Evolutionary conservation across 768 basidiomycete species (phyloP), one percentile per base, ranked within the genome.

Genomic region (Amyloporia xantha): DNA sequence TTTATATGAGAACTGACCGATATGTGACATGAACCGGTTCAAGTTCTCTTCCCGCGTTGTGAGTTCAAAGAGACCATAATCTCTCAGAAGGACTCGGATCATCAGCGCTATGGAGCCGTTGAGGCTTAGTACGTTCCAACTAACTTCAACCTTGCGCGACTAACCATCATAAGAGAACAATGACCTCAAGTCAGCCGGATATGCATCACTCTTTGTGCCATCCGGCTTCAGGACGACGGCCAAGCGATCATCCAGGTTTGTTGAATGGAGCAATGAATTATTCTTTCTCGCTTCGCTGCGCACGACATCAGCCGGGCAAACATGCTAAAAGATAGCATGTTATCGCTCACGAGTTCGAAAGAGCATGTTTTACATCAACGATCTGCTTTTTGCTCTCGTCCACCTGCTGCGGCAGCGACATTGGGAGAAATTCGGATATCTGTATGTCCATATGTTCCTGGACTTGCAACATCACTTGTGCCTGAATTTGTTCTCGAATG

Each of bases 11-110:
- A 35, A 38, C 45, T 21, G 21, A 76, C 81, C 81, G 48, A 80
- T 75, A 56, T 78, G 74, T 25, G 70, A 62, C 62, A 82, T 69
- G 59, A 84, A 82, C n/a, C 68, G 62, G 52, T 75, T 79, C 41
- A 78, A 61, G 56, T 80, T 79, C 51, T 59, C 65, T 44, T 73
- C 68, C 25, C 69, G 60, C 11, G 66, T 58, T 2, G 71, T 69
- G 19, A 71, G 66, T 27, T 69, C 71, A 5, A 59, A 61, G 13
- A 84, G 68, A 1, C 65, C 74, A 53, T 78, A 81, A 45, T 82
- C 77, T 23, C 56, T 62, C 44, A 79, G 60, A 38, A 85, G 64
- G 30, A 64, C 56, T 47, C 65, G 68, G 23, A 70, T 58, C 45
- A 61, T 65, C 2, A 68, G 71, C 28, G 66, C 79, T 81, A 11